Evolutionary conservation across 495 filamentous ascomycete species (phyloP).

Genomic region (Pyrenula aspistea): DNA sequence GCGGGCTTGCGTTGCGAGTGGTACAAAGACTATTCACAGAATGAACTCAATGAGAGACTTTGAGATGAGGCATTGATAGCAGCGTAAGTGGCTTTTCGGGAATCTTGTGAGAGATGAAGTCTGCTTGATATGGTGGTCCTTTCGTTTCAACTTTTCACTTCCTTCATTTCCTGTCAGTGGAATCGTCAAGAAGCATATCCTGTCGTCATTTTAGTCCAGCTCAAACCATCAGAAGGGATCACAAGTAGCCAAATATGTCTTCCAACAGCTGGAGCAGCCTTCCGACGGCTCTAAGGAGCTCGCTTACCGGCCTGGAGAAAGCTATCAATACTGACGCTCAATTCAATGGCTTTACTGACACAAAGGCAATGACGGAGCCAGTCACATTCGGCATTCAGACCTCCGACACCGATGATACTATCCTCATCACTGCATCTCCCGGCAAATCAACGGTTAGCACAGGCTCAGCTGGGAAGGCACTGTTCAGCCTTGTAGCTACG

Average conservation of each 20-base stretch:
- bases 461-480: constrained; percentile 3
- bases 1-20: too few species aligned
- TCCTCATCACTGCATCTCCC: constrained; percentile 19
- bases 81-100: not conserved
- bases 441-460: constrained; percentile 9
- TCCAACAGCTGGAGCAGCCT: constrained; percentile 4
- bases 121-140: too few species aligned
- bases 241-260: not conserved
- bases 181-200: too few species aligned
- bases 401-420: constrained; percentile 14
- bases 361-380: constrained; percentile 11
- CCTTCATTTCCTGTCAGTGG: too few species aligned
- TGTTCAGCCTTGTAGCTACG: constrained; percentile 18
- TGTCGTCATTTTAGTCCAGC: too few species aligned
- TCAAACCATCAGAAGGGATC: too few species aligned
- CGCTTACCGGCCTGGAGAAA: constrained; percentile 1
- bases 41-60: too few species aligned
- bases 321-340: constrained; percentile 11
- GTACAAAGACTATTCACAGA: too few species aligned
- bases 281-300: constrained; percentile 1
- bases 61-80: too few species aligned
- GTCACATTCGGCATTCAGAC: constrained; percentile 24
- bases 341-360: constrained; percentile 21
- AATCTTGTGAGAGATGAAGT: not conserved
- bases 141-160: too few species aligned